Base-by-base conservation (phyloP, 352 stramenopile species). In the Phytophthora tentaculata region DNA sequence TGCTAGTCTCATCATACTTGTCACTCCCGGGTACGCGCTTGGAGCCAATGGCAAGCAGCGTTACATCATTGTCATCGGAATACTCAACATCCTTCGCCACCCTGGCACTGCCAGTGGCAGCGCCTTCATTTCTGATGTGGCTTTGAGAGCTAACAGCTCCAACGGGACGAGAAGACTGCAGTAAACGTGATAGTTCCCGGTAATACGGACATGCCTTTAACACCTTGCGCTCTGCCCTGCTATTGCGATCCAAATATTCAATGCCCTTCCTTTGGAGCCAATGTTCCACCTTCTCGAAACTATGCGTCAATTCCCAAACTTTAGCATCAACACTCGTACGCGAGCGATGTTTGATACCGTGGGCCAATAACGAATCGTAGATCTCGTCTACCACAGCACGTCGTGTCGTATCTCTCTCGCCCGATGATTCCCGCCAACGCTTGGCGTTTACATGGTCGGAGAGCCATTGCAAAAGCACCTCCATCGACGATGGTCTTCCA, bases 261-360 rank as follows among this genome's bases (percentile, higher is more conserved):
- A 79, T 37, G 2, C 59, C 61, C 16, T 63, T 74, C 14, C 61
- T 63, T 19, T 39, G 28, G 17, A 81, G 67, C 66, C 67, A 79
- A 16, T 47, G 44, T 28, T 61, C 55, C 26, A 62, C 70, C n/a
- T 62, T 56, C 22, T 64, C 61, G 44, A 72, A 79, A 9, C 54
- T 56, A 26, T 67, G 28, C 26, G 56, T 24, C 7, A 60, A n/a
- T 3, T 8, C 20, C 24, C 37, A 56, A 28, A 69, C 20, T 22
- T 69, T 64, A 8, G 10, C 19, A 10, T 65, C 48, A n/a, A 70
- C 23, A 17, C 48, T 48, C 5, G n/a, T 16, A 14, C n/a, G 37
- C 2, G 55, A 43, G 23, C 47, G 54, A 45, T 70, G 28, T 20
- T 28, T 60, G 37, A 70, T 70, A 2, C 48, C 37, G 8, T 60